Evolutionary conservation across 2,329 filamentous ascomycete genomes (phyloP), one percentile per base, ranked within the genome.

Genomic region (Phyllosticta ampelicida): DNA sequence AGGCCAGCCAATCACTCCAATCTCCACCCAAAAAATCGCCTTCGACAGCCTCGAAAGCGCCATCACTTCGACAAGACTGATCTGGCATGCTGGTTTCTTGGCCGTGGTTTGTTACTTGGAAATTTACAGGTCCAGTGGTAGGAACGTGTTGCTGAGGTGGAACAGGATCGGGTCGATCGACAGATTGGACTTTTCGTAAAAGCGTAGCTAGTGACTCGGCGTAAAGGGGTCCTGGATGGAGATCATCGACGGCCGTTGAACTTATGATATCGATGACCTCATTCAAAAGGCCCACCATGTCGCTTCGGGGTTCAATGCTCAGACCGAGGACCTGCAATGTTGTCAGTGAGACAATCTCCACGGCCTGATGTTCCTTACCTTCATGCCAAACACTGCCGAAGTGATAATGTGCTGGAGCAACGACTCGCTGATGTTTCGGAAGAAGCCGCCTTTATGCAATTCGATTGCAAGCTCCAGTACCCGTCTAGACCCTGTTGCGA

Each of bases 1-100:
- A 58, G 3, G 55, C 55, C 23, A 58, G 19, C 55, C 55, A 58
- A 9, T 53, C 50, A 8, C 55, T 58, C 55, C 55, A 58, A 20
- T 58, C 55, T 26, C 48, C 55, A n/a, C 23, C 49, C 5, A 44
- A 16, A n/a, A 44, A 58, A 53, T 20, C 51, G 19, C 3, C 18
- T 21, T 21, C 36, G 30, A 16, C 13, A 18, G 9, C 18, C 51
- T 44, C 36, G 3, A 44, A 6, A 9, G 16, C 23, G 8, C 16
- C 36, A 3, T 16, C 13, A 26, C 16, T 30, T 6, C 23, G 26
- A 9, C 50, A 50, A 9, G 54, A 36, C 19, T 23, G 6, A 3
- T 49, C 21, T 8, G 36, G 13, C 36, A 44, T 44, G 36, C 6
- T 44, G 19, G 36, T 16, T 11, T 5, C 36, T 10, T 29, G 23